Percentiles rank a stretch among this genome's conserved stretches.
Conservation (phyloP, 495 filamentous ascomycete genomes). For the Darksidea phi region DNA sequence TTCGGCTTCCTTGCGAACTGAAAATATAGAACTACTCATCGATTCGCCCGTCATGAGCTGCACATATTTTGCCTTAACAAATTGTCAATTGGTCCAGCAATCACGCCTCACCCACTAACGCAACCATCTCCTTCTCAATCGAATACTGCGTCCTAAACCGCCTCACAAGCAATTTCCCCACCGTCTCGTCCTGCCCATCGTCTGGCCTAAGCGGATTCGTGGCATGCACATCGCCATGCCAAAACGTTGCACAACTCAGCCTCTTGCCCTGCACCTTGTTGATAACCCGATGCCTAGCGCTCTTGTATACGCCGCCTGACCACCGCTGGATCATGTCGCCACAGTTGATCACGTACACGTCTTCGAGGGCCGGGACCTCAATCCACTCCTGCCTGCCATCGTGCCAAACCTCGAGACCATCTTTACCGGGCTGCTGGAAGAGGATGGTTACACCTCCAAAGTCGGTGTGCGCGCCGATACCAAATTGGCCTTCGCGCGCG, state of each 20-base stretch:
- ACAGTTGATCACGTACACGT: constrained; percentile 49
- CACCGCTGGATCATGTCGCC: constrained; percentile 47
- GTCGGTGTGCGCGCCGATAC: constrained; percentile 46
- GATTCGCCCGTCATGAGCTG: too few species aligned
- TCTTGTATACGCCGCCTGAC: constrained; percentile 44
- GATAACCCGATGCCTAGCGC: constrained; percentile 45
- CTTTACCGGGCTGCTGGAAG: constrained; percentile 46
- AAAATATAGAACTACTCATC: too few species aligned
- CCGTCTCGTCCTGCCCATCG: constrained; percentile 34
- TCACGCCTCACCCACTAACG: too few species aligned
- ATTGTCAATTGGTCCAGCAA: too few species aligned
- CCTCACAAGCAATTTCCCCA: constrained; percentile 27
- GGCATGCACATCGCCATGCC: constrained; percentile 38
- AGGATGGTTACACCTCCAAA: constrained; percentile 49
- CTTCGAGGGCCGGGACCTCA: constrained; percentile 41
- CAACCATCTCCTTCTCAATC: background rate
- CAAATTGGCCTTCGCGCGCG: constrained; percentile 46
- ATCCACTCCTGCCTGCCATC: constrained; percentile 46
- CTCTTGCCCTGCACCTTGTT: constrained; percentile 40
- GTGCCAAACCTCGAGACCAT: constrained; percentile 50
- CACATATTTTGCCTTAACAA: too few species aligned
- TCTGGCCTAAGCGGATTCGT: constrained; percentile 39
- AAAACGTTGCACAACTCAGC: constrained; percentile 40
- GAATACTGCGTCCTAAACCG: constrained; percentile 4
- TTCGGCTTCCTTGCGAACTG: too few species aligned